These are phyloP conservation scores for Russula emetica DNA, from an alignment of 768 basidiomycete species.

Conservation along the genomic window DNA sequence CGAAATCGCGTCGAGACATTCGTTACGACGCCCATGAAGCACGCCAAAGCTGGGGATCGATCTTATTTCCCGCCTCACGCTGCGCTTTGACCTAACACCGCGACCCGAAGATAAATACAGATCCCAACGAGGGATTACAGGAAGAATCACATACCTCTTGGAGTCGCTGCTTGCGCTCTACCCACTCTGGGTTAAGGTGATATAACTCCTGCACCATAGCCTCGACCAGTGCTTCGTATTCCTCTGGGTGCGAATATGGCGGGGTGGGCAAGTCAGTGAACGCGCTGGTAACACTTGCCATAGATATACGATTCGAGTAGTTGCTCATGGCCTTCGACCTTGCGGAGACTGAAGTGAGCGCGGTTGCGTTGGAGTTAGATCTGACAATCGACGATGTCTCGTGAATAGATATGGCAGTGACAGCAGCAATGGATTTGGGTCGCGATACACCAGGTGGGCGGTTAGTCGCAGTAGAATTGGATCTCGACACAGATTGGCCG, in stretches of 20 bases:
- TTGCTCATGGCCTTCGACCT: constrained; percentile 20
- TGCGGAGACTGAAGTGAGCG: constrained; percentile 5
- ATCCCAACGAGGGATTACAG: neutral
- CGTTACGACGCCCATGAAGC: constrained; percentile 13
- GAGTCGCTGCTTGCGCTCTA: constrained; percentile 25
- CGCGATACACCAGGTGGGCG: constrained; percentile 8
- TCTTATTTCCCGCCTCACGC: constrained; percentile 18
- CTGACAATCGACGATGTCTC: constrained; percentile 15
- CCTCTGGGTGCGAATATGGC: constrained; percentile 19
- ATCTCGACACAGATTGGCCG: constrained; percentile 12
- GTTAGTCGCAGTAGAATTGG: constrained; percentile 12
- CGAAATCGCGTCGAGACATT: neutral
- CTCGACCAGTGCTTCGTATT: constrained; percentile 24
- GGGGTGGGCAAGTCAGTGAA: constrained; percentile 16
- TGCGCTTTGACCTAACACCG: constrained; percentile 17
- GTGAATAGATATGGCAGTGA: constrained; percentile 23
- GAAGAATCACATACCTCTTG: constrained; percentile 20
- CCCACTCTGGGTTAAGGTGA: constrained; percentile 26
- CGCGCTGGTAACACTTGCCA: constrained; percentile 13
- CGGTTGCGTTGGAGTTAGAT: constrained; percentile 14
- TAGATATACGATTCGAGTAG: constrained; percentile 16
- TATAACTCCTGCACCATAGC: constrained; percentile 28
- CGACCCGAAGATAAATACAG: neutral
- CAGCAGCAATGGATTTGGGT: constrained; percentile 11
- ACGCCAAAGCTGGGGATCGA: constrained; percentile 18